Evolutionary conservation across 2,329 filamentous ascomycete genomes (phyloP).

Genomic region (Sphaerulina vaccinii): DNA sequence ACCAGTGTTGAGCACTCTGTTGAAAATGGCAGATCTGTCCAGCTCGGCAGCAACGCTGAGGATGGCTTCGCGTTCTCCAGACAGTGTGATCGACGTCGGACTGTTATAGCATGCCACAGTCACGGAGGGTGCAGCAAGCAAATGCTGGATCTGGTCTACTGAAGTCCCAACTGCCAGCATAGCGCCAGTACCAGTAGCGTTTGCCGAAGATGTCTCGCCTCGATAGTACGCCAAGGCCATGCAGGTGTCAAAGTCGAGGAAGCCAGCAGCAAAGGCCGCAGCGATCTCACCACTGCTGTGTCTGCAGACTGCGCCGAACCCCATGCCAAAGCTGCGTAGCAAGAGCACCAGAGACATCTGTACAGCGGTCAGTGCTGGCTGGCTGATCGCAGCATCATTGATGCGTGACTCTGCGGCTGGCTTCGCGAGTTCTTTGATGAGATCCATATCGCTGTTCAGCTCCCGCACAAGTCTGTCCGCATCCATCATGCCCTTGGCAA

Average conservation of each 20-base stretch:
- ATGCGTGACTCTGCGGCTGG: constrained; percentile 9
- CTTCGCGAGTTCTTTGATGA: constrained; percentile 15
- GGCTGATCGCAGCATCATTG: constrained; percentile 42
- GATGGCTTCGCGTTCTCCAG: neutral
- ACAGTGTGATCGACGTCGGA: constrained; percentile 22
- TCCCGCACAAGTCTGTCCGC: neutral
- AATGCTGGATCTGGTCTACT: neutral
- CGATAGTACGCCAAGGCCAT: constrained; percentile 29
- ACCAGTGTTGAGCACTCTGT: no score
- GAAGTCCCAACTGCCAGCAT: constrained; percentile 18
- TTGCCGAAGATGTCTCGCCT: constrained; percentile 8
- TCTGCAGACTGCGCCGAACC: constrained; percentile 30
- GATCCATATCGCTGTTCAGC: constrained; percentile 3
- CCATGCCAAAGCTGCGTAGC: constrained; percentile 26
- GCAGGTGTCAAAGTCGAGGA: constrained; percentile 21
- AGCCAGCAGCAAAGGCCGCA: constrained; percentile 34
- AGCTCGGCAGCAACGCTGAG: no score
- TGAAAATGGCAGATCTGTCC: no score
- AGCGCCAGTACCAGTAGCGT: neutral
- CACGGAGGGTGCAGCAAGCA: constrained; percentile 11
- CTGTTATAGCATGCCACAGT: constrained; percentile 40
- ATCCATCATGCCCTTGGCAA: neutral
- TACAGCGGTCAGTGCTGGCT: constrained; percentile 56
- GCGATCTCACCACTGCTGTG: constrained; percentile 38
- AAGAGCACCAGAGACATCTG: constrained; percentile 53